Percentiles rank a stretch among this genome's conserved stretches.
Conservation (phyloP, 2,329 filamentous ascomycete genomes). For the Botryotinia globosa region DNA sequence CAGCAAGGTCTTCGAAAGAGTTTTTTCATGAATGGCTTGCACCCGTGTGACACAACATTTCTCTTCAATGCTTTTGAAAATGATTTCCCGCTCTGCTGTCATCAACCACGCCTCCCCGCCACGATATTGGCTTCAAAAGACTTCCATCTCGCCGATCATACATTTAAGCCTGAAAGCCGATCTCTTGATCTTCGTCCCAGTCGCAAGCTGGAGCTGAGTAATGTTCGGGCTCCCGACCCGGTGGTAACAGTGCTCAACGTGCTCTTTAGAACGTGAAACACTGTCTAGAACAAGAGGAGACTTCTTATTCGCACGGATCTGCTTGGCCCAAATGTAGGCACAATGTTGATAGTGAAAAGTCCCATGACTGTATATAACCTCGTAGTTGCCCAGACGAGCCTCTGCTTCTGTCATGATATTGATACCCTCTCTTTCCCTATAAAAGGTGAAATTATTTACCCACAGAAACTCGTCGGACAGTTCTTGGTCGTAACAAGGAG, state of each 20-base stretch:
- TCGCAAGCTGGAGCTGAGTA: not conserved
- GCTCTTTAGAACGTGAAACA: not conserved
- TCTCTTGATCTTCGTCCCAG: not conserved
- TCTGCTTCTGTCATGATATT: not conserved
- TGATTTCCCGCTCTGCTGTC: not conserved
- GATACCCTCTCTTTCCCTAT: not conserved
- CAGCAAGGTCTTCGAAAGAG: not conserved
- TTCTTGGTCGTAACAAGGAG: not conserved
- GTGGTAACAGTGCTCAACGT: not conserved
- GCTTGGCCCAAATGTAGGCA: not conserved
- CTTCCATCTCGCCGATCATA: not conserved
- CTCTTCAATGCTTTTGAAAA: not conserved
- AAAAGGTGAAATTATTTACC: not conserved
- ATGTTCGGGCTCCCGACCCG: not conserved
- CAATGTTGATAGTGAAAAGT: not conserved
- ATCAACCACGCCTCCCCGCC: not conserved
- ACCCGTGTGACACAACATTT: not conserved
- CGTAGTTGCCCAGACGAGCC: not conserved
- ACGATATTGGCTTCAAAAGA: not conserved
- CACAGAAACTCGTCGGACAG: not conserved
- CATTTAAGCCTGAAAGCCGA: not conserved
- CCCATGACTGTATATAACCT: not conserved
- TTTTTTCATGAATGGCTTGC: not conserved
- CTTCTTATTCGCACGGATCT: not conserved
- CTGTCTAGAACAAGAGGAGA: not conserved